Percentiles rank a stretch among this genome's conserved stretches.
These are phyloP conservation scores for Septoria linicola DNA, from an alignment of 2,329 filamentous ascomycete species.

Conservation along the genomic window DNA sequence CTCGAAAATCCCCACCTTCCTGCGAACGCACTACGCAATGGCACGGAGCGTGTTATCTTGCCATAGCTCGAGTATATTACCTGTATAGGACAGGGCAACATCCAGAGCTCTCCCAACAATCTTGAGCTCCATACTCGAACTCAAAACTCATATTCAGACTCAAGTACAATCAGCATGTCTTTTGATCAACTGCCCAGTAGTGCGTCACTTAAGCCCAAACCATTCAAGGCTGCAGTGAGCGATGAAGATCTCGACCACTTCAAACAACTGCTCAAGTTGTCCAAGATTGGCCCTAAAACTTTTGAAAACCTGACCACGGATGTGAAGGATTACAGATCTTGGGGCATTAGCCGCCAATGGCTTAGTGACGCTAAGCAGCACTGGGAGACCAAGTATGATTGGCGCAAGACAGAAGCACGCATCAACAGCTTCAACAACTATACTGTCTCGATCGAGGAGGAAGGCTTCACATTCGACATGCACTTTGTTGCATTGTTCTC, in stretches of 20 bases:
- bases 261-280: slow-evolving; percentile 47
- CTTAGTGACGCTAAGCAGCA: slow-evolving; percentile 40
- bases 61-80: too few relatives aligned
- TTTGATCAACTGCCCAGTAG: slow-evolving; percentile 37
- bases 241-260: slow-evolving; percentile 48
- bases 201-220: slow-evolving; percentile 39
- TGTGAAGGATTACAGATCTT: slow-evolving; percentile 36
- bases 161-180: slow-evolving; percentile 21
- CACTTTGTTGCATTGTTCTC: slow-evolving; percentile 57
- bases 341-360: slow-evolving; percentile 51
- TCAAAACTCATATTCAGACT: too few relatives aligned
- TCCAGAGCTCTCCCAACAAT: too few relatives aligned
- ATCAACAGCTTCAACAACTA: slow-evolving; percentile 56
- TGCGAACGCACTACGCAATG: too few relatives aligned
- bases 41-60: too few relatives aligned
- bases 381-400: slow-evolving; percentile 51
- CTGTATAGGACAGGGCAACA: too few relatives aligned
- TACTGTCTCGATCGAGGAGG: slow-evolving; percentile 45
- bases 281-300: slow-evolving; percentile 49
- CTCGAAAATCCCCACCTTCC: too few relatives aligned
- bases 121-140: too few relatives aligned
- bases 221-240: slow-evolving; percentile 45
- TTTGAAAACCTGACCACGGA: slow-evolving; percentile 50
- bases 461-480: slow-evolving; percentile 42
- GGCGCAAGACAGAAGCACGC: slow-evolving; percentile 44